These are phyloP conservation scores for Hirschioporus abietinus DNA, from an alignment of 768 basidiomycete species.

Conservation along the genomic window DNA sequence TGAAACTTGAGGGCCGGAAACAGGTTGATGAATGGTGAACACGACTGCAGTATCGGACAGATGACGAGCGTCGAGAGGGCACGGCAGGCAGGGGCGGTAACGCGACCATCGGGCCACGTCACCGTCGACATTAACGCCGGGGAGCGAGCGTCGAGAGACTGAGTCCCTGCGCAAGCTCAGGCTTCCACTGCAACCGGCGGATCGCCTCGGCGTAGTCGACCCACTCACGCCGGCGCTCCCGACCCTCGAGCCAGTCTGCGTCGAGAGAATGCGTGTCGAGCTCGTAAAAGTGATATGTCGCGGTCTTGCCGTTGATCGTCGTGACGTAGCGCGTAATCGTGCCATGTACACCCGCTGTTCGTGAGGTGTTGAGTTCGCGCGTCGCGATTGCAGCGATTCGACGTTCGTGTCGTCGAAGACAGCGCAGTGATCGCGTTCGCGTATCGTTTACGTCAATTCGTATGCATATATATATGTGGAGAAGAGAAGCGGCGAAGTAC, in stretches of 20 bases:
- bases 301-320: slow-evolving; percentile 71
- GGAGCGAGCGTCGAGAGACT: slow-evolving; percentile 66
- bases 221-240: slow-evolving; percentile 81
- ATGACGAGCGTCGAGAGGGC: background rate
- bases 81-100: background rate
- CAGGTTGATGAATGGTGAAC: background rate
- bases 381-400: slow-evolving; percentile 21
- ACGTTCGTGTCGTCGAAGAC: slow-evolving; percentile 29
- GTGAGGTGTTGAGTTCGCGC: slow-evolving; percentile 23
- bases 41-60: background rate
- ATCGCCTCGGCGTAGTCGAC: slow-evolving; percentile 82
- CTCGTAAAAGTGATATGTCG: slow-evolving; percentile 89
- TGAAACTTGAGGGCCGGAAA: no score
- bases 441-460: background rate
- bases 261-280: slow-evolving; percentile 76
- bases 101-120: slow-evolving; percentile 1
- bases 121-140: slow-evolving; percentile 30
- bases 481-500: slow-evolving; percentile 12
- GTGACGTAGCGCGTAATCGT: slow-evolving; percentile 80
- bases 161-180: slow-evolving; percentile 76
- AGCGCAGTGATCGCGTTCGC: slow-evolving; percentile 24
- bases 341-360: slow-evolving; percentile 82
- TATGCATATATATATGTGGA: slow-evolving; percentile 5
- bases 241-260: slow-evolving; percentile 73
- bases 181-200: slow-evolving; percentile 73